Conservation (phyloP, 1,284 basidiomycete species). For the Apiotrichum porosum region DNA sequence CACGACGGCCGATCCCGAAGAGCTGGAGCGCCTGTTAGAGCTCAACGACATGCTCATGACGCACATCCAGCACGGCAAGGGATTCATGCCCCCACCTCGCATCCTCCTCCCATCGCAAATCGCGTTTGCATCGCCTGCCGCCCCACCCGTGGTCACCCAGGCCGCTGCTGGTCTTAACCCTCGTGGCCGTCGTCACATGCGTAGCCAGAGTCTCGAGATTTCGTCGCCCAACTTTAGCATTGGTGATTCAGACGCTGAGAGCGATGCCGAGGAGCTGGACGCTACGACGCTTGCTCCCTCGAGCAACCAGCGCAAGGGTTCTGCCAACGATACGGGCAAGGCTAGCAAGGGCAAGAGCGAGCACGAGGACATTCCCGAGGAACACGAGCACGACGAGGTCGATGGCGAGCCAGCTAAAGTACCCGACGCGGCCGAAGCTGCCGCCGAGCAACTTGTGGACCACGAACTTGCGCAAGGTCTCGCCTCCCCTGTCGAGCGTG, state of each 20-base stretch:
- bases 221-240: conserved; percentile 61
- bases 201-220: conserved; percentile 51
- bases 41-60: conserved; percentile 67
- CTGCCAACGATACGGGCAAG: too few relatives aligned
- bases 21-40: conserved; percentile 61
- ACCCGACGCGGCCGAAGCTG: neutral
- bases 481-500: conserved; percentile 28
- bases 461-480: conserved; percentile 12
- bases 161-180: conserved; percentile 3
- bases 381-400: neutral
- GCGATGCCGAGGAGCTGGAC: conserved; percentile 55
- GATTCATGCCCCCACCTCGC: conserved; percentile 37
- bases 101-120: conserved; percentile 39
- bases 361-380: neutral
- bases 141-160: neutral
- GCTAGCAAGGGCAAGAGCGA: neutral
- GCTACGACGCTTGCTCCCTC: conserved; percentile 7
- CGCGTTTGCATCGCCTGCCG: conserved; percentile 14
- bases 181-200: conserved; percentile 31
- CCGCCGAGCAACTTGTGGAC: conserved; percentile 12
- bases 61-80: conserved; percentile 45
- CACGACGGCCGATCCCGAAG: conserved; percentile 21
- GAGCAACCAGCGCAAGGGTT: too few relatives aligned
- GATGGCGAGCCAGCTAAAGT: neutral
- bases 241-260: conserved; percentile 58